Evolutionary conservation across 176 grass and related monocot species (phyloP), one percentile per base, ranked within the genome.

Genomic region (Avena insularis): DNA sequence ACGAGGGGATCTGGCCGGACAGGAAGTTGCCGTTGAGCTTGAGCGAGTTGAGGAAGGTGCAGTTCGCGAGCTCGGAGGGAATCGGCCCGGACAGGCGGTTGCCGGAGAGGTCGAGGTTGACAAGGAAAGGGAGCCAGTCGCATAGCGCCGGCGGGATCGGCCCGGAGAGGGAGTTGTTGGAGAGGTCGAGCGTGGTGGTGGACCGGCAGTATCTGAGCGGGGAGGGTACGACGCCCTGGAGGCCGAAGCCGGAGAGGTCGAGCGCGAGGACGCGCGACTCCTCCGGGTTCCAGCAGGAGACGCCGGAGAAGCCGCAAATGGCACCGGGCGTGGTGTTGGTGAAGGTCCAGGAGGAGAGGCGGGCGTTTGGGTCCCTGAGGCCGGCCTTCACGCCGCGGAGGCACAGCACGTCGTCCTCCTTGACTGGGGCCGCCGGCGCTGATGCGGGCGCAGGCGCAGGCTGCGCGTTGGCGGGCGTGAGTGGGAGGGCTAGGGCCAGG

Each of bases 111-210:
- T 98, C 97, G 8, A 98, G 90, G 8, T 0, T 47, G 59, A 94
- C 92, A 45, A 98, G 16, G 71, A 50, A 98, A 2, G 96, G 96
- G 35, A 96, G 57, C 96, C 96, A 98, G 29, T 93, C 90, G 79
- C 96, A 96, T 70, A 98, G 88, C 25, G 86, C 54, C 1, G 93
- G 43, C 6, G 89, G 94, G 58, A 96, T 90, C 1, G 6, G 11
- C 0, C 93, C 93, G 0, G 56, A 56, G 55, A 98, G 84, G 19
- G 61, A 76, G 89, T 98, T 98, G 46, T 0, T 6, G 33, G 92
- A 91, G 79, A 98, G 89, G 88, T 96, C 96, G 87, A 98, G 92
- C 23, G 71, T 68, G 56, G 75, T 94, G 85, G 84, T 80, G 45
- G 85, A 75, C 60, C 17, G 66, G 90, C 97, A 98, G 87, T 90